A percentile compares a stretch with the other conserved stretches of the same genome.
These are phyloP conservation scores for Geoglossum cookeanum DNA, from an alignment of 2,329 filamentous ascomycete genomes.

Conservation along the genomic window DNA sequence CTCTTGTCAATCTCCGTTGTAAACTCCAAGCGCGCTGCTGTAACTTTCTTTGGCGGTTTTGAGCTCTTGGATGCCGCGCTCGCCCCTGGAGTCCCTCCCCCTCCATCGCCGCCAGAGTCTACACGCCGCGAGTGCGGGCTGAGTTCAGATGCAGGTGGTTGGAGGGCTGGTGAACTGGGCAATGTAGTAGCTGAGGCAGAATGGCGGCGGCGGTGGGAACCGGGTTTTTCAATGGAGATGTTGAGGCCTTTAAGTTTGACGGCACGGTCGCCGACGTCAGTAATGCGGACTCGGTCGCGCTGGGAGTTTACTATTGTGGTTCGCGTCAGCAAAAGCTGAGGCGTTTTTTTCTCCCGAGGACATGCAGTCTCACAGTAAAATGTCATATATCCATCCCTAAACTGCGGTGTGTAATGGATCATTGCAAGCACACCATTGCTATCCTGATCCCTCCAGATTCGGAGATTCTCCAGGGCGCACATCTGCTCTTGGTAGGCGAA, in stretches of 20 bases:
- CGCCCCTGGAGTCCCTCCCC: neutral
- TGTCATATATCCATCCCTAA: constrained; percentile 24
- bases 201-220: constrained; percentile 2
- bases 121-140: neutral
- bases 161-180: neutral
- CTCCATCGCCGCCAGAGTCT: neutral
- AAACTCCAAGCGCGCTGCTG: constrained; percentile 25
- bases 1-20: constrained; percentile 22
- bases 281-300: constrained; percentile 20
- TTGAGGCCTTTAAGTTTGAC: constrained; percentile 25
- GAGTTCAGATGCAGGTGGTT: neutral
- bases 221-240: constrained; percentile 19
- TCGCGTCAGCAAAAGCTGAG: too few species aligned
- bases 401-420: constrained; percentile 16
- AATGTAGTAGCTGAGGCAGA: neutral
- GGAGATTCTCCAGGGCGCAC: constrained; percentile 27
- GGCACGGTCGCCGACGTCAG: constrained; percentile 20
- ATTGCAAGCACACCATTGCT: constrained; percentile 23
- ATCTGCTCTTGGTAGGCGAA: constrained; percentile 29
- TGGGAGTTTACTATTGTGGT: constrained; percentile 19
- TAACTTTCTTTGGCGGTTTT: constrained; percentile 18
- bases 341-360: neutral
- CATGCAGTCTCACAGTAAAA: constrained; percentile 18
- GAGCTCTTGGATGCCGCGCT: constrained; percentile 1
- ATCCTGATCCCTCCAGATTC: constrained; percentile 27